These are phyloP conservation scores for Acer negundo DNA, from an alignment of 345 rosid species.

Conservation along the genomic window DNA sequence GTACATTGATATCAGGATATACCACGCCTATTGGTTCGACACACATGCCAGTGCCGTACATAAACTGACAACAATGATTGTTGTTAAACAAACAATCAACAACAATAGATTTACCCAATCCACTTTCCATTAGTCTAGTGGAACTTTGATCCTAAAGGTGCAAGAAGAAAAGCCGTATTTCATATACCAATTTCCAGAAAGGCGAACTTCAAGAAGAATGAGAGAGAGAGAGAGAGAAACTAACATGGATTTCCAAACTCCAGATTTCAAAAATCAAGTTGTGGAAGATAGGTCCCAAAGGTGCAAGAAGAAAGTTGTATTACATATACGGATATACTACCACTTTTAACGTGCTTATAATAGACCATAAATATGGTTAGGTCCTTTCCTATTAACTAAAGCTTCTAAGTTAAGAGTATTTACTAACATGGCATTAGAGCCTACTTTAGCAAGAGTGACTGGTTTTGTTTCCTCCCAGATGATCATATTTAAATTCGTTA, in stretches of 20 bases:
- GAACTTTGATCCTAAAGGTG: neutral
- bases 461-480: neutral
- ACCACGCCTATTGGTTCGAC: neutral
- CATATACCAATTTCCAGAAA: neutral
- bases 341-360: neutral
- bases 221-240: neutral
- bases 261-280: neutral
- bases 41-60: neutral
- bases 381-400: neutral
- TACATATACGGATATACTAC: too few relatives aligned
- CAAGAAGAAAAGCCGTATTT: neutral
- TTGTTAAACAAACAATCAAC: neutral
- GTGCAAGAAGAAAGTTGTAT: neutral
- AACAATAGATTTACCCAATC: neutral
- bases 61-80: neutral
- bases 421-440: too few relatives aligned
- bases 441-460: neutral
- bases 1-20: neutral
- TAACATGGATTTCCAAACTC: neutral
- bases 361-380: neutral
- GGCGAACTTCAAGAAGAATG: neutral
- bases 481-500: too few relatives aligned
- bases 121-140: neutral
- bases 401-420: neutral
- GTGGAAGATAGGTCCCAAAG: neutral